Conservation (phyloP, 2,329 filamentous ascomycete species). For the Celoporthe dispersa region DNA sequence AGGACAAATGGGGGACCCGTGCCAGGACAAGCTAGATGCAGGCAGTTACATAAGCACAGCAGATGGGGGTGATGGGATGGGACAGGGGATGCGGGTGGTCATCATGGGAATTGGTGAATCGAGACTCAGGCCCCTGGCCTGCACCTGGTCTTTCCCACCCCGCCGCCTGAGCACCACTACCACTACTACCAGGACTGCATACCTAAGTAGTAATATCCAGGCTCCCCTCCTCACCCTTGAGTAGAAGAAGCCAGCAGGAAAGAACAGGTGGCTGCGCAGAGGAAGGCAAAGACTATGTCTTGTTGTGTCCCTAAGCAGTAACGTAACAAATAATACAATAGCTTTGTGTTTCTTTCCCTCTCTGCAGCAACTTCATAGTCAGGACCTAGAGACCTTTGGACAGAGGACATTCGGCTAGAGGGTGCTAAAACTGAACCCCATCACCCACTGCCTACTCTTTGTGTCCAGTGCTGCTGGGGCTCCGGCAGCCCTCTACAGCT, state of each 20-base stretch:
- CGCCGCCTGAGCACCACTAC: not conserved
- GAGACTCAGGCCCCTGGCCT: not conserved
- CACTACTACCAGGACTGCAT: too few relatives aligned
- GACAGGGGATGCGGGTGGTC: not conserved
- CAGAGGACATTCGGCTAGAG: too few relatives aligned
- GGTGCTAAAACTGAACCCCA: not conserved
- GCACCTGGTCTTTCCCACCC: not conserved
- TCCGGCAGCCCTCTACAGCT: conserved; percentile 9
- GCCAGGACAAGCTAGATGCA: not conserved
- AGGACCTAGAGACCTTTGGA: not conserved
- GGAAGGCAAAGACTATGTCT: not conserved
- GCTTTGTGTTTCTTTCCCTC: not conserved
- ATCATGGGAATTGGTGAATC: conserved; percentile 6
- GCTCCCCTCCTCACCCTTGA: not conserved
- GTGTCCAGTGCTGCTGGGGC: not conserved
- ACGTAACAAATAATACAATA: not conserved
- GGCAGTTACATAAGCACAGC: conserved; percentile 13
- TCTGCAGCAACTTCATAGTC: not conserved
- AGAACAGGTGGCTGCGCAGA: not conserved
- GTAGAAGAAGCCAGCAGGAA: not conserved
- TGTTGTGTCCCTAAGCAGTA: not conserved
- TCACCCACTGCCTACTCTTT: not conserved
- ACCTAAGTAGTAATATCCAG: not conserved
- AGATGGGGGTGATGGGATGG: not conserved
- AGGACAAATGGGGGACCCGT: conserved; percentile 5